Conservation (phyloP, 768 basidiomycete species). For the Saitozyma sp. region DNA sequence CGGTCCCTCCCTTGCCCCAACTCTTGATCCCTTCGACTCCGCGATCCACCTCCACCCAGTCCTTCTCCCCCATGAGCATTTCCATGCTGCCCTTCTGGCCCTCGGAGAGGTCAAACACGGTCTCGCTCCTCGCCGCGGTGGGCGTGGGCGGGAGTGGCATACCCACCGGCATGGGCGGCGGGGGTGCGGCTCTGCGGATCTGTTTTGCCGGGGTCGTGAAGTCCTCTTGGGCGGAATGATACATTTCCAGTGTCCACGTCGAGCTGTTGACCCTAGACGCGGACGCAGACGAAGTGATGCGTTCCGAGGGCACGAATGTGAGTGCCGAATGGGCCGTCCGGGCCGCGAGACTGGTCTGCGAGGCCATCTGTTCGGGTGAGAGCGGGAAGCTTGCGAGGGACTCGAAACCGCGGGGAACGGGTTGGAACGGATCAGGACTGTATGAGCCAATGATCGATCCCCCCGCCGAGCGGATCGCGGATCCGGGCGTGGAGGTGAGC, state of each 20-base stretch:
- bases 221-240: conserved; percentile 21
- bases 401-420: conserved; percentile 36
- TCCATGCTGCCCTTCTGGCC: conserved; percentile 32
- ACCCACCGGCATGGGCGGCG: conserved; percentile 36
- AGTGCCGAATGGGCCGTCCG: conserved; percentile 5
- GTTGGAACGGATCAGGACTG: conserved; percentile 40
- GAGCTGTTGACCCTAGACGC: conserved; percentile 6
- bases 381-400: conserved; percentile 33
- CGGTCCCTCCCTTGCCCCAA: conserved; percentile 28
- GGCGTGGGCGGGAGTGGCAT: conserved; percentile 47
- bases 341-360: conserved; percentile 16
- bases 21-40: conserved; percentile 30
- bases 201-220: conserved; percentile 7
- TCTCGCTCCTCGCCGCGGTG: conserved; percentile 20
- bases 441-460: conserved; percentile 38
- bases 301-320: conserved; percentile 11
- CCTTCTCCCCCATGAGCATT: conserved; percentile 32
- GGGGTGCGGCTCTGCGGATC: conserved; percentile 33
- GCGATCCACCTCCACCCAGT: conserved; percentile 35
- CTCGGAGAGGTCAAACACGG: conserved; percentile 18
- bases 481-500: conserved; percentile 22
- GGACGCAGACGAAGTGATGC: background rate
- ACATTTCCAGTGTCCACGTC: conserved; percentile 36
- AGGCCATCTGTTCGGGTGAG: conserved; percentile 26
- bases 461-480: conserved; percentile 20